phyloP scores from a whole-genome alignment of 768 basidiomycete species.

The Lentinus brumalis region DNA sequence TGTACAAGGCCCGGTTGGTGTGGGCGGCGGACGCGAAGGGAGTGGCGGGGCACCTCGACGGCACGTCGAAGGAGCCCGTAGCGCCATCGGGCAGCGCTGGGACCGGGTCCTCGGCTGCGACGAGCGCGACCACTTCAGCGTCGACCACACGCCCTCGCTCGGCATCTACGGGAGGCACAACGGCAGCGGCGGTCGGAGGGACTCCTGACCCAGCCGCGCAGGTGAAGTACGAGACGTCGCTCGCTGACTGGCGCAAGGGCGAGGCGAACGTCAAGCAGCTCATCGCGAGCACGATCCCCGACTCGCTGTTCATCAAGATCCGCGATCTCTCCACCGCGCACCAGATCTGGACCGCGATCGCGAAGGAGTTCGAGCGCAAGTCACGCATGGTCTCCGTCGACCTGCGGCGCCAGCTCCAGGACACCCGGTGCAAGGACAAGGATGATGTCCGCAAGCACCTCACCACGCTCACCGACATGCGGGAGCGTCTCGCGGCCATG shows the following conservation, averaged over 20 bases:
- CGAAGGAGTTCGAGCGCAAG: conserved; percentile 29
- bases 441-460: conserved; percentile 37
- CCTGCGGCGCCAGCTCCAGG: conserved; percentile 30
- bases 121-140: background rate
- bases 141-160: background rate
- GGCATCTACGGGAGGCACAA: background rate
- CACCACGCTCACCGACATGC: conserved; percentile 29
- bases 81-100: background rate
- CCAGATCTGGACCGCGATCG: conserved; percentile 33
- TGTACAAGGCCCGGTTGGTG: conserved; percentile 4
- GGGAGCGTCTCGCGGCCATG: conserved; percentile 37
- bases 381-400: conserved; percentile 34
- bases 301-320: conserved; percentile 37
- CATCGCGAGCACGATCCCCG: conserved; percentile 35
- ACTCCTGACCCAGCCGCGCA: background rate
- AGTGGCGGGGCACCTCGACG: conserved; percentile 6
- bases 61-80: background rate
- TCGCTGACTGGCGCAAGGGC: conserved; percentile 30
- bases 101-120: background rate
- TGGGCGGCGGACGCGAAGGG: conserved; percentile 12
- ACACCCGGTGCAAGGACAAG: conserved; percentile 32
- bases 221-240: conserved; percentile 21
- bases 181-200: background rate
- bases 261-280: conserved; percentile 36
- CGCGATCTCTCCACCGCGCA: conserved; percentile 20